Base-by-base conservation (phyloP, 2,329 filamentous ascomycete genomes). In the Nannizziopsis barbatae region DNA sequence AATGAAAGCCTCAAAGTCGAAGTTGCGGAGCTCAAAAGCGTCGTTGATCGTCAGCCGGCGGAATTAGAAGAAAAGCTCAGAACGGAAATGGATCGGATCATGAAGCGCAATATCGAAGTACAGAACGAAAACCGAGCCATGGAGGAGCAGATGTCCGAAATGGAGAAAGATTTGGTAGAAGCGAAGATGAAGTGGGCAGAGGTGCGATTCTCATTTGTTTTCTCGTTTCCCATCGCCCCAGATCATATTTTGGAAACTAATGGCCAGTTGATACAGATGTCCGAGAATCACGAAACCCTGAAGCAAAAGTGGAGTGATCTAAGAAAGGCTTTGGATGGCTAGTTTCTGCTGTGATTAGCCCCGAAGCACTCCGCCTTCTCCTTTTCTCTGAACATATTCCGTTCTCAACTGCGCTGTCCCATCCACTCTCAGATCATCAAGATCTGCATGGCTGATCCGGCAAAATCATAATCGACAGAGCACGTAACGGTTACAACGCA, bases 101-200 rank as follows among this genome's bases (percentile, higher is more conserved):
- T 96, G 83, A 81, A 87, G 65, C 80, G 88, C 52, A 96, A 96
- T 62, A 78, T 84, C 53, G 87, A 93, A 60, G 89, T 96, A 6
- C 89, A 96, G 60, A 88, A 94, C 58, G 87, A 95, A 70, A 98
- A 96, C 61, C 76, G 84, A 52, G 79, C 75, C 50, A 71, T 98
- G 56, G 89, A 95, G 67, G 90, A 94, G 62, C 86, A 92, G 60
- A 77, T 95, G 76, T 76, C 79, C 4, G 88, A 95, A 57, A 85
- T 96, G 72, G 92, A 96, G 72, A 85, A 89, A 66, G 81, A 88
- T 64, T 72, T 98, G 56, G 90, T 98, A 54, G 80, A 83, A 62
- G 92, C 88, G 1, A 98, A 98, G 76, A 84, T 98, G 85, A 79
- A 80, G 60, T 88, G 89, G 71, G 92, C 92, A 47, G 87, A 95